Percentiles rank a stretch among this genome's conserved stretches.
These are phyloP conservation scores for Hsuehochloa calcarea DNA, from an alignment of 176 grass and related monocot species.

Conservation along the genomic window DNA sequence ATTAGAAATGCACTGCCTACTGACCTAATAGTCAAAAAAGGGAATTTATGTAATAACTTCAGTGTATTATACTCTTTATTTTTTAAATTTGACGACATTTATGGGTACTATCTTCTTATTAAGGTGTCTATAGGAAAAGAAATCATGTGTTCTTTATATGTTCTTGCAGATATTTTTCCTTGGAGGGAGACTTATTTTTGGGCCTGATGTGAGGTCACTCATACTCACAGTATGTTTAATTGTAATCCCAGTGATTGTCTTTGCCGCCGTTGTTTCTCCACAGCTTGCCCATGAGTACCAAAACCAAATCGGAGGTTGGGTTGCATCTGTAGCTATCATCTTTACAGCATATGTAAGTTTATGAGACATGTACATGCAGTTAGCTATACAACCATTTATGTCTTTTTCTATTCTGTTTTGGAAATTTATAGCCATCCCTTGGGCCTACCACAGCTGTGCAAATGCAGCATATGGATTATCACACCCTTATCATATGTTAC, in stretches of 20 bases:
- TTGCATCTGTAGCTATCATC: constrained; percentile 44
- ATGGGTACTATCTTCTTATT: neutral
- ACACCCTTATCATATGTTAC: neutral
- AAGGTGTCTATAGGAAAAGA: neutral
- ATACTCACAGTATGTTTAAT: constrained; percentile 65
- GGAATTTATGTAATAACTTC: neutral
- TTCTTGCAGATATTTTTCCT: constrained; percentile 67
- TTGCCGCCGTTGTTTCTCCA: constrained; percentile 51
- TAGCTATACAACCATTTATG: neutral
- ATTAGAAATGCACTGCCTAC: constrained; percentile 2
- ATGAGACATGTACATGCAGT: constrained; percentile 9
- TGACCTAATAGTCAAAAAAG: neutral
- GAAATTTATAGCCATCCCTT: neutral
- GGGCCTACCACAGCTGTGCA: neutral
- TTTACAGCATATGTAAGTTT: constrained; percentile 69
- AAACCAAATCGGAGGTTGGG: constrained; percentile 46
- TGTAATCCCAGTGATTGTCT: constrained; percentile 55
- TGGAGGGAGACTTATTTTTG: constrained; percentile 81
- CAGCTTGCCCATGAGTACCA: constrained; percentile 54
- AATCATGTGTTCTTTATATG: neutral
- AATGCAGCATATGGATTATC: neutral
- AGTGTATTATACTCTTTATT: neutral
- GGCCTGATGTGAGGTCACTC: constrained; percentile 70
- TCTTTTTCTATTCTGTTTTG: neutral
- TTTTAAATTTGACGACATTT: neutral